phyloP scores from a whole-genome alignment of 208 protist species.

The Trypanosomatidae sp. region DNA sequence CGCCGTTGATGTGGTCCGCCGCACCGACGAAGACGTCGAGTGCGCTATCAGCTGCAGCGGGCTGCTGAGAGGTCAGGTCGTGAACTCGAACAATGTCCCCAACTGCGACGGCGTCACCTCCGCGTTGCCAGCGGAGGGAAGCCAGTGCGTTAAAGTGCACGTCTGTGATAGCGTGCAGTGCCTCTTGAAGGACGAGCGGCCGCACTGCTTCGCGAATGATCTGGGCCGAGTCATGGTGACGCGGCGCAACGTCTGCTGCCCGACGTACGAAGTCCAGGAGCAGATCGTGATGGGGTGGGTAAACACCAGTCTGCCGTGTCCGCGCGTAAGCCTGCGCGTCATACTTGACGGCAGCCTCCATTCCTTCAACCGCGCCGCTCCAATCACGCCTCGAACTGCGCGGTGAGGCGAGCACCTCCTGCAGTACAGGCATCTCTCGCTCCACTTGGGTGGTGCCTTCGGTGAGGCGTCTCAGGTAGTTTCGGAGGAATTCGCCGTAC shows the following conservation, averaged over 20 bases:
- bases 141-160: constrained; percentile 84
- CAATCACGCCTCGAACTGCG: constrained; percentile 41
- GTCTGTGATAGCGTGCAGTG: constrained; percentile 64
- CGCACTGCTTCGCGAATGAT: constrained; percentile 68
- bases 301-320: constrained; percentile 62
- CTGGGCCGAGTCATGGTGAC: constrained; percentile 67
- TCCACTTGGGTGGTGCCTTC: constrained; percentile 59
- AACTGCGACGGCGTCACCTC: constrained; percentile 35
- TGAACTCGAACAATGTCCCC: constrained; percentile 62
- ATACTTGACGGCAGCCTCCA: constrained; percentile 38
- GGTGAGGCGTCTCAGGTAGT: constrained; percentile 51
- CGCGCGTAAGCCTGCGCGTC: constrained; percentile 42
- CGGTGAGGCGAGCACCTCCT: constrained; percentile 43
- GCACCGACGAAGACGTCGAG: constrained; percentile 61
- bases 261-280: constrained; percentile 73
- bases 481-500: constrained; percentile 52
- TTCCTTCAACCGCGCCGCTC: constrained; percentile 25
- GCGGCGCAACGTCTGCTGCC: constrained; percentile 42
- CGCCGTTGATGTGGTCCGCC: constrained; percentile 69
- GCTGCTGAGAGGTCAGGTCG: not conserved
- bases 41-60: not conserved
- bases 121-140: constrained; percentile 61
- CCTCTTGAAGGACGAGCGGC: constrained; percentile 62
- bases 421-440: constrained; percentile 58
- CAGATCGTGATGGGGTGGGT: constrained; percentile 72